Conservation (phyloP, 106 monocot species). For the Iris macrosiphon region DNA sequence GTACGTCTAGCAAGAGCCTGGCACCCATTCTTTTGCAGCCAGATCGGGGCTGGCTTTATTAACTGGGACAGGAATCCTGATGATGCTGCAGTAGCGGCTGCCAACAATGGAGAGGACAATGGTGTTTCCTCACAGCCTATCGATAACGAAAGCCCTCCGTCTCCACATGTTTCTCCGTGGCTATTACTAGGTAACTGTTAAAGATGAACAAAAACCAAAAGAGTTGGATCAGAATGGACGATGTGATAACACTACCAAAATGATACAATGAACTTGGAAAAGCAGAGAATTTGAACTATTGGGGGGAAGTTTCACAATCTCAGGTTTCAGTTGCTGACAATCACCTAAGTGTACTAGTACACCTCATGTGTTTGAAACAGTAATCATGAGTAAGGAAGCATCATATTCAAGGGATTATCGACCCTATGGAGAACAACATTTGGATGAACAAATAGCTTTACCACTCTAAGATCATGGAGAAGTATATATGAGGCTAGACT, state of each 20-base stretch:
- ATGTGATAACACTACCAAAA: no score
- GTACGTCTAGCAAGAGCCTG: slow-evolving; percentile 3
- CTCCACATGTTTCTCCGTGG: neutral
- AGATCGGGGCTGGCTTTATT: slow-evolving; percentile 18
- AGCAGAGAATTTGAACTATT: no score
- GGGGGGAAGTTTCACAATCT: neutral
- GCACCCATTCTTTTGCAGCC: slow-evolving; percentile 34
- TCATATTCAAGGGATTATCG: no score
- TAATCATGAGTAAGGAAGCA: no score
- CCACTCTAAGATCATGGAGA: no score
- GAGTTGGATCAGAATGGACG: neutral
- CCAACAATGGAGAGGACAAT: neutral
- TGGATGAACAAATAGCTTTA: no score
- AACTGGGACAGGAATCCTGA: slow-evolving; percentile 57
- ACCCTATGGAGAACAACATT: no score
- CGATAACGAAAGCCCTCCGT: slow-evolving; percentile 1
- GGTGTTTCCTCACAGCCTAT: neutral
- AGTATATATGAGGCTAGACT: no score
- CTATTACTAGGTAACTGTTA: neutral
- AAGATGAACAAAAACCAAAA: neutral
- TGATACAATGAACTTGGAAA: neutral
- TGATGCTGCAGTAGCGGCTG: slow-evolving; percentile 49
- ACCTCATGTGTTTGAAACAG: no score
- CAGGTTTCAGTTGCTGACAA: slow-evolving; percentile 4
- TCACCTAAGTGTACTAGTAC: neutral